Evolutionary conservation across 345 rosid species (phyloP).

Genomic region (Physaria fendleri): DNA sequence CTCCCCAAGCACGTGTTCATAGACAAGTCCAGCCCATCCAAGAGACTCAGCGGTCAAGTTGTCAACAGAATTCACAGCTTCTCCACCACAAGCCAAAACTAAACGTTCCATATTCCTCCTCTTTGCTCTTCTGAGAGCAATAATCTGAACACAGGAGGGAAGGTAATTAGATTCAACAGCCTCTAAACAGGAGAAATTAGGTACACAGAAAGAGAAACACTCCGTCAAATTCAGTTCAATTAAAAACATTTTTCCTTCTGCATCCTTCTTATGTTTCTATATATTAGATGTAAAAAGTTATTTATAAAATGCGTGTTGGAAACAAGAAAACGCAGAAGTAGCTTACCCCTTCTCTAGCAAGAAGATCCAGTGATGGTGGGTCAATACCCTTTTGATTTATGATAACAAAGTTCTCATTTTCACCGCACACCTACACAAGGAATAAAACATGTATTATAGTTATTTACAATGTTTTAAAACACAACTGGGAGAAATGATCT

Average conservation of each 20-base stretch:
- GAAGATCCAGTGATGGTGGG: constrained; percentile 86
- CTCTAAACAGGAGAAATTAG: background rate
- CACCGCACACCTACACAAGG: constrained; percentile 72
- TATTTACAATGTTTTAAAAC: background rate
- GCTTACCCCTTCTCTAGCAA: constrained; percentile 93
- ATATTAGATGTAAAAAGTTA: background rate
- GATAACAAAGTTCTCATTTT: constrained; percentile 61
- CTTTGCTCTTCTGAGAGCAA: constrained; percentile 97
- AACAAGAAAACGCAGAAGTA: background rate
- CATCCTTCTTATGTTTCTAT: background rate
- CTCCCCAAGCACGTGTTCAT: constrained; percentile 90
- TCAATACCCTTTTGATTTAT: constrained; percentile 97
- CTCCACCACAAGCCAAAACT: constrained; percentile 95
- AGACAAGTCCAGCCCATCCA: constrained; percentile 96
- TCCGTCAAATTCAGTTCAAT: background rate
- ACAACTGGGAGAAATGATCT: background rate
- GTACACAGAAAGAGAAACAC: background rate
- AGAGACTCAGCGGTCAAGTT: constrained; percentile 80
- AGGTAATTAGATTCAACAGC: background rate
- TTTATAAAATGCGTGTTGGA: background rate
- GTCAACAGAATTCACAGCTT: constrained; percentile 85
- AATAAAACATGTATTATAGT: background rate
- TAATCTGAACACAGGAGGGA: constrained; percentile 40
- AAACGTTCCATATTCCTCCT: constrained; percentile 95
- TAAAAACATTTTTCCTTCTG: background rate